Conservation (phyloP, 2,329 filamentous ascomycete species). For the Fusarium nelsonii region DNA sequence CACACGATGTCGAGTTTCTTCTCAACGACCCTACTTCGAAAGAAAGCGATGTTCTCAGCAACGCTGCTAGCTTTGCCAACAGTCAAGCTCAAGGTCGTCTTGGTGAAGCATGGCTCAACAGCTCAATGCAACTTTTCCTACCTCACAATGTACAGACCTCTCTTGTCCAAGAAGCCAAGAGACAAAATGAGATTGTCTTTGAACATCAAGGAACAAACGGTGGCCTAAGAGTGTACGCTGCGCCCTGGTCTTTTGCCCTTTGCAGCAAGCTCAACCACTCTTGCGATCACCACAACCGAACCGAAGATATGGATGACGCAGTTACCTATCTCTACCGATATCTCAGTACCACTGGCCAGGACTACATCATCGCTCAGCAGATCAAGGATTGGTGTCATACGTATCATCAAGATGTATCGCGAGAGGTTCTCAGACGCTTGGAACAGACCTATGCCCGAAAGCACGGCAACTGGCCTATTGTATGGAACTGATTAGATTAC, state of each 20-base stretch:
- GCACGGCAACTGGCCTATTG: constrained; percentile 30
- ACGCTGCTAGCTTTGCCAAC: constrained; percentile 40
- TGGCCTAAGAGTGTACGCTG: constrained; percentile 37
- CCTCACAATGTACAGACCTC: constrained; percentile 23
- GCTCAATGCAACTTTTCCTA: constrained; percentile 42
- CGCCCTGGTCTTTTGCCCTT: constrained; percentile 40
- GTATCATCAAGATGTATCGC: constrained; percentile 36
- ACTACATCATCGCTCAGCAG: constrained; percentile 8
- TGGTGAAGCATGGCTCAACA: constrained; percentile 43
- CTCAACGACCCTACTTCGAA: constrained; percentile 28
- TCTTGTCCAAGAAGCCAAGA: constrained; percentile 25
- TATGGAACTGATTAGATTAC: constrained; percentile 21
- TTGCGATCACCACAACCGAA: constrained; percentile 30
- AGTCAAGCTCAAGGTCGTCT: constrained; percentile 25
- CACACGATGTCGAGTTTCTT: constrained; percentile 44
- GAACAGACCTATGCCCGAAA: constrained; percentile 23
- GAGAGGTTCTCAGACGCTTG: constrained; percentile 20
- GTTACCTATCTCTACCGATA: constrained; percentile 38
- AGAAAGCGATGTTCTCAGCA: constrained; percentile 22
- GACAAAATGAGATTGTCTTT: constrained; percentile 37
- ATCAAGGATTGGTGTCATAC: constrained; percentile 33
- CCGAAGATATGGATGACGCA: constrained; percentile 40
- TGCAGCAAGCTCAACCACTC: constrained; percentile 42
- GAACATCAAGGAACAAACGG: constrained; percentile 28
- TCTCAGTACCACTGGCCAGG: constrained; percentile 7